A percentile compares a stretch with the other conserved stretches of the same genome.
Conservation (phyloP, 139 green algal genomes). For the Chlorella sp. region DNA sequence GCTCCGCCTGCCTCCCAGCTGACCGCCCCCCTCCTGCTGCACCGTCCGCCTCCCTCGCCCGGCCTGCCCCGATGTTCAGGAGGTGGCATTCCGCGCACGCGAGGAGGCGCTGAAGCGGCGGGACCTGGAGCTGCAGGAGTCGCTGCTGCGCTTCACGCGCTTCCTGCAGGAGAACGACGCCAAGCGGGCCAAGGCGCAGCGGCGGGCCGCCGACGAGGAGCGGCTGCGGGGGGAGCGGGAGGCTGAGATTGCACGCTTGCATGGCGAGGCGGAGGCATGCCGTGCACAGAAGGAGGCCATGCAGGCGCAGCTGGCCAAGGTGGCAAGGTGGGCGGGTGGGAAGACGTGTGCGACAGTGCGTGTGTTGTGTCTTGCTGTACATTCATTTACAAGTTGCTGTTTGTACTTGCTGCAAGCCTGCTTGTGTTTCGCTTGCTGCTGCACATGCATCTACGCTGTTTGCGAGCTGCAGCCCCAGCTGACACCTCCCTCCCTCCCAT, state of each 20-base stretch:
- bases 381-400: too few relatives aligned
- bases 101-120: constrained; percentile 91
- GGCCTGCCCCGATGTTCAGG: constrained; percentile 49
- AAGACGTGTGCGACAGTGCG: too few relatives aligned
- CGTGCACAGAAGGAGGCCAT: constrained; percentile 72
- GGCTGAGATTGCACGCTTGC: constrained; percentile 82
- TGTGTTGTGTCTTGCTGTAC: too few relatives aligned
- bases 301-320: constrained; percentile 74
- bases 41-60: neutral
- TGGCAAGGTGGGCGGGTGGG: constrained; percentile 62
- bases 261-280: constrained; percentile 76
- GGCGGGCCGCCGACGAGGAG: constrained; percentile 87
- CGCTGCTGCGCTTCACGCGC: constrained; percentile 91
- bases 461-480: too few relatives aligned
- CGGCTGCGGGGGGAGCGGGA: constrained; percentile 80
- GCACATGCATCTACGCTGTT: too few relatives aligned
- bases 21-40: neutral
- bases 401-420: too few relatives aligned
- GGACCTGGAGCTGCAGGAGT: constrained; percentile 93
- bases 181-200: constrained; percentile 86
- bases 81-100: constrained; percentile 85
- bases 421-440: too few relatives aligned
- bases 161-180: constrained; percentile 94
- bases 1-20: neutral
- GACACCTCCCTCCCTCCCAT: too few relatives aligned